These are phyloP conservation scores for Penicillium sp. DNA, from an alignment of 2,329 filamentous ascomycete species.

Conservation along the genomic window DNA sequence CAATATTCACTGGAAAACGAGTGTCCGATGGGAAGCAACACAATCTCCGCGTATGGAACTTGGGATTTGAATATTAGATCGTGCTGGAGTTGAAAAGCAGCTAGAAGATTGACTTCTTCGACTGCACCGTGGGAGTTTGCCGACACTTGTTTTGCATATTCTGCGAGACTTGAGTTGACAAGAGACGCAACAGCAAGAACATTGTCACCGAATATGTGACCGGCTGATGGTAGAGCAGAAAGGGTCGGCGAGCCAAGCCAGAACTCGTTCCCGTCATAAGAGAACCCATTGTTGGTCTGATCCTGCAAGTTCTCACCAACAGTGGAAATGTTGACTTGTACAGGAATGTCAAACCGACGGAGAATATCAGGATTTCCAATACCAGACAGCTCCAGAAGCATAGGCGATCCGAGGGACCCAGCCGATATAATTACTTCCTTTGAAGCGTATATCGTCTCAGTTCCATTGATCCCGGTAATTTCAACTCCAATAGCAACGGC, in stretches of 20 bases:
- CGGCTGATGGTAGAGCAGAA: constrained; percentile 20
- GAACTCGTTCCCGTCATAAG: constrained; percentile 13
- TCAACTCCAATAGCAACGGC: constrained; percentile 33
- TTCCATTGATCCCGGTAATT: constrained; percentile 25
- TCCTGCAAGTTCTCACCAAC: constrained; percentile 53
- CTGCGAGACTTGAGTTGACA: constrained; percentile 22
- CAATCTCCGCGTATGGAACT: constrained; percentile 27
- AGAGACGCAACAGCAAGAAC: constrained; percentile 15
- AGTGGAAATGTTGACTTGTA: constrained; percentile 33
- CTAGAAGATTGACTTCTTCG: constrained; percentile 22
- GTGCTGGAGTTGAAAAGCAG: constrained; percentile 26
- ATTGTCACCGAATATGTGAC: constrained; percentile 26
- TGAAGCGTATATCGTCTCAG: constrained; percentile 28
- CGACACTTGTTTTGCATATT: constrained; percentile 25
- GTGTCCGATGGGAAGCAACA: constrained; percentile 19
- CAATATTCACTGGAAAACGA: constrained; percentile 25
- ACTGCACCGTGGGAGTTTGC: constrained; percentile 26
- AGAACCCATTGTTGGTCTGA: constrained; percentile 33
- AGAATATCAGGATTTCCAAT: constrained; percentile 48
- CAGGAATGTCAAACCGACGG: constrained; percentile 24
- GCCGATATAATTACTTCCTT: constrained; percentile 61
- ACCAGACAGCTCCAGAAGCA: constrained; percentile 59
- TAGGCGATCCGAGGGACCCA: constrained; percentile 56
- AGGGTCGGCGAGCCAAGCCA: constrained; percentile 24
- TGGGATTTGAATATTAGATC: constrained; percentile 27